Base-by-base conservation (phyloP, 768 basidiomycete genomes). In the Sporobolomyces phaffii region DNA sequence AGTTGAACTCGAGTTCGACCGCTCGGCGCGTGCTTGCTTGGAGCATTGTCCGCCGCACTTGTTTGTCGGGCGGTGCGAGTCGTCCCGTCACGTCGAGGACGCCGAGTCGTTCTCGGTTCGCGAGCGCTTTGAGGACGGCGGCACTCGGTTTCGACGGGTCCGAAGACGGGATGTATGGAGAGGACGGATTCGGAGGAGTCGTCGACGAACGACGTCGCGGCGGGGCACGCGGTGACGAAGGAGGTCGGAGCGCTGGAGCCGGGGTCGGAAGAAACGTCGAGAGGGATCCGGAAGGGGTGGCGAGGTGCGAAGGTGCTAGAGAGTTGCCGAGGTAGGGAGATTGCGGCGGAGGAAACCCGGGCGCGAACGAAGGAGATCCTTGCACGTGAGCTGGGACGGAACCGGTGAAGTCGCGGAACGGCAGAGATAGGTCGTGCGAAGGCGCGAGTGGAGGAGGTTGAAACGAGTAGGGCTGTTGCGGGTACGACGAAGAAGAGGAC, bases 1-100 rank as follows among this genome's bases (percentile, higher is more conserved):
- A 68, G 34, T 51, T 29, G 44, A 52, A 51, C 5, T 15, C 44
- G 26, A 68, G 60, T 24, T 68, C 66, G 61, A 68, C 61, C 31
- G 56, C 54, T 15, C 61, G 48, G 7, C 66, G 60, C 0, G 43
- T 59, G 40, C 52, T 57, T 22, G 38, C 15, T 7, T 44, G 41
- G 5, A 45, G 6, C 8, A 44, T 24, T 22, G 41, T 45, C 22
- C 43, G 40, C 18, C 56, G 41, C 20, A 43, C 43, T 14, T 2
- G 5, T 13, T 58, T 47, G 22, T 33, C 43, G 18, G 29, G 29
- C n/a, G 47, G 10, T 3, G 40, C 1, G 4, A 51, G 49, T 17
- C 66, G 66, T 11, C 66, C 66, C 1, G 66, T 68, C 26, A 68
- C 45, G 51, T 68, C 66, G 56, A 58, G 56, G 43, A 63, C 51